phyloP scores from a whole-genome alignment of 345 rosid species.

The Pistacia integerrima region DNA sequence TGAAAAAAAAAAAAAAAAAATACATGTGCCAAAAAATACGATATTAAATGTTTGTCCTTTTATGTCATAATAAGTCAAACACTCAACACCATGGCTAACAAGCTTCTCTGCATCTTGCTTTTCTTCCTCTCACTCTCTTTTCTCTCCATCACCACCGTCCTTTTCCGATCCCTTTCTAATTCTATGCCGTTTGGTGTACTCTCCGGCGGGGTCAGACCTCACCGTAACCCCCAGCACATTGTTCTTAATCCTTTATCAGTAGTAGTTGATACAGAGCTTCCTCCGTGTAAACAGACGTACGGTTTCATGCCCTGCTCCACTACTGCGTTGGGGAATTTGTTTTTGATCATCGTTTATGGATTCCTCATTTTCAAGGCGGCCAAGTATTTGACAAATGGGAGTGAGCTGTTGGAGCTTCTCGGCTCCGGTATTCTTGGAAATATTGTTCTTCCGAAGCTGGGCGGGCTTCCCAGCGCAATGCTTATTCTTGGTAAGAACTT shows the following conservation, averaged over 20 bases:
- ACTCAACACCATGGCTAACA: slow-evolving; percentile 7
- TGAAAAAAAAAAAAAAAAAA: too few species aligned
- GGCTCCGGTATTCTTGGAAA: slow-evolving; percentile 95
- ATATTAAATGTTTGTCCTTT: too few species aligned
- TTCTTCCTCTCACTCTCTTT: slow-evolving; percentile 22
- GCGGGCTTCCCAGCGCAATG: slow-evolving; percentile 95
- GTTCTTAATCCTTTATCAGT: neutral
- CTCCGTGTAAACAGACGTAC: slow-evolving; percentile 74
- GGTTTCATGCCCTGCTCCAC: slow-evolving; percentile 95
- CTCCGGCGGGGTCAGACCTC: slow-evolving; percentile 54
- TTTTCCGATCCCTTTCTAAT: slow-evolving; percentile 37
- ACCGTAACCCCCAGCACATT: slow-evolving; percentile 14
- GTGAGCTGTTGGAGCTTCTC: slow-evolving; percentile 87
- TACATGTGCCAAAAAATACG: too few species aligned
- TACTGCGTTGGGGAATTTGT: slow-evolving; percentile 71
- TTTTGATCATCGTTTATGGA: slow-evolving; percentile 78
- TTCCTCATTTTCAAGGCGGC: slow-evolving; percentile 82
- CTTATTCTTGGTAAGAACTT: slow-evolving; percentile 71
- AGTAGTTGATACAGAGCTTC: slow-evolving; percentile 31
- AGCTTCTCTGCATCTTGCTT: slow-evolving; percentile 1
- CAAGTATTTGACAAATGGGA: slow-evolving; percentile 74
- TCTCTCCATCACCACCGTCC: slow-evolving; percentile 33
- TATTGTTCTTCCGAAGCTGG: slow-evolving; percentile 80
- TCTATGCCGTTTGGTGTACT: slow-evolving; percentile 34
- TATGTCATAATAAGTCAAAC: too few species aligned